Conservation (phyloP, 2,329 filamentous ascomycete species). For the Torrubiella hemipterigena region DNA sequence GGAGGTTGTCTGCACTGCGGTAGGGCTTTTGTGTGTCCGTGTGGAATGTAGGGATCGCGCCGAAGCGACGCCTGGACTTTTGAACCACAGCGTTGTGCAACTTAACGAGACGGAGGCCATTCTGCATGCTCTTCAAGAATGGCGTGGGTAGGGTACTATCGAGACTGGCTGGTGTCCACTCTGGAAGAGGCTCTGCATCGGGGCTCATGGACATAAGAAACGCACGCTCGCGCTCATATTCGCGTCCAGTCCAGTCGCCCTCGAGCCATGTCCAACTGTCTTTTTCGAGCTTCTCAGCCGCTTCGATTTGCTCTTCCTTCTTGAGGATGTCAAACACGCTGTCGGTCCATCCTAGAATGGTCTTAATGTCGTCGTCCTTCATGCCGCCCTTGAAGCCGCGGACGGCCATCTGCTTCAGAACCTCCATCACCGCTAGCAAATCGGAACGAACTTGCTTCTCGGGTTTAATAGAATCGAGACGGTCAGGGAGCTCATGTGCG, state of each 20-base stretch:
- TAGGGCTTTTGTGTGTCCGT: constrained; percentile 93
- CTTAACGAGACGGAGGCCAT: constrained; percentile 69
- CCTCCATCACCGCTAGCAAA: constrained; percentile 75
- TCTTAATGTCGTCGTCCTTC: constrained; percentile 62
- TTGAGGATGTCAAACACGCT: constrained; percentile 66
- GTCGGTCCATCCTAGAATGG: constrained; percentile 67
- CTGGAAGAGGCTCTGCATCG: constrained; percentile 47
- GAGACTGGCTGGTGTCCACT: constrained; percentile 44
- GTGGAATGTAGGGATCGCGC: constrained; percentile 79
- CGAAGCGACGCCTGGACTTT: constrained; percentile 77
- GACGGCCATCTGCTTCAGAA: constrained; percentile 81
- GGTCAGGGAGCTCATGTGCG: constrained; percentile 74
- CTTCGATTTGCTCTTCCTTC: constrained; percentile 66
- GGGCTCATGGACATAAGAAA: constrained; percentile 70
- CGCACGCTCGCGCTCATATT: constrained; percentile 66
- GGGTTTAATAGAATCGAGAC: constrained; percentile 74
- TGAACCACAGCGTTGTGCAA: constrained; percentile 84
- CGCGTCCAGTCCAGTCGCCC: constrained; percentile 62
- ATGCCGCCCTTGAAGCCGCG: constrained; percentile 79
- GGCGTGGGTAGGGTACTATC: constrained; percentile 47
- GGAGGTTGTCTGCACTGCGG: constrained; percentile 81
- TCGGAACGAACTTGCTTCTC: constrained; percentile 80
- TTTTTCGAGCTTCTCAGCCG: constrained; percentile 56
- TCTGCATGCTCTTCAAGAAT: constrained; percentile 63
- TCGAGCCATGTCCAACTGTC: constrained; percentile 70